Base-by-base conservation (phyloP, 1,284 basidiomycete species). In the Tranzscheliella williamsii region DNA sequence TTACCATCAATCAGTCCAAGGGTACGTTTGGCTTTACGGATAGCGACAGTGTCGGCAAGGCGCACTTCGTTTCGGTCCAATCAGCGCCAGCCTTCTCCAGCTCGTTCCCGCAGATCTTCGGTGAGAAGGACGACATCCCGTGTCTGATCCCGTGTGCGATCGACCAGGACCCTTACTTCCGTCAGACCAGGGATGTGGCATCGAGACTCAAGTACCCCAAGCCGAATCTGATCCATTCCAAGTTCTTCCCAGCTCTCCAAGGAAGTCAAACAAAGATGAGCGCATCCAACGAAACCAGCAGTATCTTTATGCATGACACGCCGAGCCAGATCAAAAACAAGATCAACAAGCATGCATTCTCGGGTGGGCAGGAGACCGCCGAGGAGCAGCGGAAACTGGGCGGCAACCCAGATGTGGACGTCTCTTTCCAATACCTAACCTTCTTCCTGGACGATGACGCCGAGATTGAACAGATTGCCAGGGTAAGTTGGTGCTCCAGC, bases 191-290 rank as follows among this genome's bases (percentile, higher is more conserved):
- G 38, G 95, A 98, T 78, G 90, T 92, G 21, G 95, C 95, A 5
- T 84, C 84, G 65, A 89, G 90, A 73, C 85, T 99, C 72, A 94
- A 92, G 80, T 95, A 95, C 80, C 91, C 88, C 46, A 98, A 98
- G 79, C 95, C 95, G 3, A 82, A 88, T 6, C 84, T 97, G 22
- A 82, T 99, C 41, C 92, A 97, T 79, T 85, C 92, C 49, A 95
- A 94, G 77, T 99, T 99, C 84, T 95, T 99, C 81, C 95, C 95
- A 5, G 93, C 95, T 1, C 83, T 99, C 13, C 94, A 97, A 80
- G 95, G 95, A 31, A 89, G 92, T 5, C 91, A 95, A 79, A 95
- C 91, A 31, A 99, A 99, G 82, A 99, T 99, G 95, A 93, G 90
- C 74, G 94, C 94, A 4, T 91, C 89, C 40, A 88, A 93, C 78